Conservation (phyloP, 1,284 basidiomycete genomes). For the Ceratorhiza oryzae-sativae region DNA sequence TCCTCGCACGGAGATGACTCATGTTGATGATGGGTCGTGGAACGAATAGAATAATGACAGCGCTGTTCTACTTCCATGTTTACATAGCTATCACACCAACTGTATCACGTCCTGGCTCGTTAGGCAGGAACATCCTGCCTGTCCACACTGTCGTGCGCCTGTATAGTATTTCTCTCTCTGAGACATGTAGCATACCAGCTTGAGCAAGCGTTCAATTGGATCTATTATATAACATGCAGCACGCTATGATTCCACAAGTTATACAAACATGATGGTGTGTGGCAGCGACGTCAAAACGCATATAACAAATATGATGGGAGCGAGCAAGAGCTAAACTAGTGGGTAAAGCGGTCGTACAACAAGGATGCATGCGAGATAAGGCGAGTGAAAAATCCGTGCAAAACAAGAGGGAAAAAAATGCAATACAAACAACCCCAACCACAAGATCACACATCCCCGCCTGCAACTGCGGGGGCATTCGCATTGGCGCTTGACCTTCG, state of each 20-base stretch:
- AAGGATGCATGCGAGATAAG: background rate
- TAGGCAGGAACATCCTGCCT: conserved; percentile 27
- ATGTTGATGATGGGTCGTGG: background rate
- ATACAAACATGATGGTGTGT: conserved; percentile 23
- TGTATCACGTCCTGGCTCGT: conserved; percentile 37
- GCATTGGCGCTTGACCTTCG: conserved; percentile 35
- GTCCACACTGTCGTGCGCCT: conserved; percentile 31
- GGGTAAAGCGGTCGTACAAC: conserved; percentile 11
- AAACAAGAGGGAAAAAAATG: background rate
- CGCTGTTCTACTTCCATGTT: conserved; percentile 69
- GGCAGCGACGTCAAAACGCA: conserved; percentile 3
- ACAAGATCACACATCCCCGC: background rate
- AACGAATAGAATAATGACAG: conserved; percentile 55
- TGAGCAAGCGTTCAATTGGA: background rate
- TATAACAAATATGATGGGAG: conserved; percentile 2
- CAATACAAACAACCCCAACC: background rate
- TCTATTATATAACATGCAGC: conserved; percentile 27
- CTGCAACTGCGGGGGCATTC: background rate
- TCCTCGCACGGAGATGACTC: background rate
- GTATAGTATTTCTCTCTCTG: background rate
- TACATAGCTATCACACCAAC: conserved; percentile 55
- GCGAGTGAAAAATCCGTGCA: background rate
- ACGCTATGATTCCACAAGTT: conserved; percentile 34
- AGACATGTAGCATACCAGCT: background rate
- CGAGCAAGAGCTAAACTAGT: background rate